Evolutionary conservation across 2,329 filamentous ascomycete genomes (phyloP).

Genomic region (Domatiomyces catenatus): DNA sequence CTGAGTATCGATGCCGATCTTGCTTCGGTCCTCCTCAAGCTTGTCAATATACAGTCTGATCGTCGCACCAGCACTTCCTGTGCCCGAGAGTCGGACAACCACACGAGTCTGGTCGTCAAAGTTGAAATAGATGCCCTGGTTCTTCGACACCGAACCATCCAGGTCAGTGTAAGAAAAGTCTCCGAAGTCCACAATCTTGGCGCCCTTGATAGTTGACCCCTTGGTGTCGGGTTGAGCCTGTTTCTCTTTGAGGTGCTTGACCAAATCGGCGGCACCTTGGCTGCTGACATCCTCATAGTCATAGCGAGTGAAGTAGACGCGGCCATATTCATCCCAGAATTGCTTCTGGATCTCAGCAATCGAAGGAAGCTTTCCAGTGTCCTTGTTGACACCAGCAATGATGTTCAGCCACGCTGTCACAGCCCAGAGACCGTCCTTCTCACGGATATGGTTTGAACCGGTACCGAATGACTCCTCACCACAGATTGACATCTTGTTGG

Average conservation of each 20-base stretch:
- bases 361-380: conserved; percentile 51
- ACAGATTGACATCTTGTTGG: conserved; percentile 92
- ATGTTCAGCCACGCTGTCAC: conserved; percentile 98
- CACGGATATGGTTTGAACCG: conserved; percentile 94
- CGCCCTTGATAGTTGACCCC: conserved; percentile 64
- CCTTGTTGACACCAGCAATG: conserved; percentile 80
- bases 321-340: conserved; percentile 92
- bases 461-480: conserved; percentile 98
- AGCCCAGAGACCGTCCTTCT: conserved; percentile 98
- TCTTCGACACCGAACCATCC: conserved; percentile 88
- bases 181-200: conserved; percentile 74
- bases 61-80: conserved; percentile 85
- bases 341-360: conserved; percentile 94
- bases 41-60: conserved; percentile 96
- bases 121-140: conserved; percentile 88
- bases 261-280: conserved; percentile 79
- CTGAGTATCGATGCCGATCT: conserved; percentile 70
- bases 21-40: conserved; percentile 67
- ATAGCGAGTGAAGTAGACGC: conserved; percentile 97
- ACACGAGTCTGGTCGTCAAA: conserved; percentile 92
- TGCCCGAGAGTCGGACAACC: conserved; percentile 86
- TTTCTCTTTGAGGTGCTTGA: conserved; percentile 62
- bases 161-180: conserved; percentile 98
- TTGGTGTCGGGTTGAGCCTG: conserved; percentile 62
- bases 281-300: conserved; percentile 94